These are phyloP conservation scores for Leccinum uliginosum DNA, from an alignment of 768 basidiomycete genomes.

Conservation along the genomic window DNA sequence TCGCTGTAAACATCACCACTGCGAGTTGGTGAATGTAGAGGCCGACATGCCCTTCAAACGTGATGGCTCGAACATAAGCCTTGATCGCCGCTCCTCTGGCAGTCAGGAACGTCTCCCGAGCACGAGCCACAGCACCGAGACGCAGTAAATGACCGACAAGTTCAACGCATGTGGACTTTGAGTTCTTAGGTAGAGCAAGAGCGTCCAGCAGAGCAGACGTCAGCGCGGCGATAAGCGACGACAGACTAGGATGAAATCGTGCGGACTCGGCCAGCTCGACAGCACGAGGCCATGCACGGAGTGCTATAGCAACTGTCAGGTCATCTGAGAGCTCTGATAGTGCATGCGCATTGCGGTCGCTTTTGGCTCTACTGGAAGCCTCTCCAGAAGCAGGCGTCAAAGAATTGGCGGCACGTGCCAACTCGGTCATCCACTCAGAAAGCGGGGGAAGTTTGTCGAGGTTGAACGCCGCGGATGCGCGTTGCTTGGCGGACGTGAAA, in stretches of 20 bases:
- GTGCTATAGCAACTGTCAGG: slow-evolving; percentile 83
- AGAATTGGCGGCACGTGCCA: slow-evolving; percentile 51
- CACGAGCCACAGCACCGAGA: slow-evolving; percentile 65
- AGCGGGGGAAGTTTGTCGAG: slow-evolving; percentile 48
- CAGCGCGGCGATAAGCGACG: slow-evolving; percentile 61
- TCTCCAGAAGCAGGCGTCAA: slow-evolving; percentile 26
- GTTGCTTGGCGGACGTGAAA: slow-evolving; percentile 19
- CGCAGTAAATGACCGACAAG: slow-evolving; percentile 72
- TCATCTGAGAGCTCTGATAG: slow-evolving; percentile 90
- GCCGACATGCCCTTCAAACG: slow-evolving; percentile 83
- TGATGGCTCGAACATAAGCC: slow-evolving; percentile 78
- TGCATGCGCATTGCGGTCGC: slow-evolving; percentile 81
- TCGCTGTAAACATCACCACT: slow-evolving; percentile 86
- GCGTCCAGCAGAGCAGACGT: slow-evolving; percentile 67
- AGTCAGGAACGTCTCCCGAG: slow-evolving; percentile 76
- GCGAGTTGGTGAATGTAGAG: slow-evolving; percentile 86
- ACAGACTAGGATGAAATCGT: slow-evolving; percentile 59
- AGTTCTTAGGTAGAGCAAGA: slow-evolving; percentile 70
- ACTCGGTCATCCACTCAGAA: slow-evolving; percentile 75
- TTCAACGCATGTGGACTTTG: slow-evolving; percentile 68
- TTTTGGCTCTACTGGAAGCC: slow-evolving; percentile 64
- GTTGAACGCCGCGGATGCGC: slow-evolving; percentile 32
- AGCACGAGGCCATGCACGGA: slow-evolving; percentile 85
- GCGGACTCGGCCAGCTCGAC: slow-evolving; percentile 84
- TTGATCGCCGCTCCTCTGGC: slow-evolving; percentile 74